Base-by-base conservation (phyloP, 2,329 filamentous ascomycete species). In the Furcasterigmium sp. region DNA sequence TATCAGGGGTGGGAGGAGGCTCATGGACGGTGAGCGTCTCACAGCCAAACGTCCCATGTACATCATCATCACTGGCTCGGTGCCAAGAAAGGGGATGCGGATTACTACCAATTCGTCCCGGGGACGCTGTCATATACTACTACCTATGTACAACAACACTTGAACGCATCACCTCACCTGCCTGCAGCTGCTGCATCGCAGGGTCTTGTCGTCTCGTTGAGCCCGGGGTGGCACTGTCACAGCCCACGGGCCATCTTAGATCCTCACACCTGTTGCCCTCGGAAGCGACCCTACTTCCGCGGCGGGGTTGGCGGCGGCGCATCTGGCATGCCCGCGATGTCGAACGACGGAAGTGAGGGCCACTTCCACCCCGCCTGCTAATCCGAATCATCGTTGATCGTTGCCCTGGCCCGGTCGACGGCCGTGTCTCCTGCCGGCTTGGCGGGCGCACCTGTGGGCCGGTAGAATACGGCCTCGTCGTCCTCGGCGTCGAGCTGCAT, bases 401-500 rank as follows among this genome's bases (percentile, higher is more conserved):
- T 73, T 41, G 77, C 78, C 49, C 77, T 63, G 39, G 78, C 78
- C 39, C 77, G 67, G 53, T 82, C 78, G 39, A 82, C 72, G 13
- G 75, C 78, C n/a, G 78, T 81, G 51, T 82, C 61, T 5, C 77
- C 77, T 2, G 66, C 62, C 35, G 68, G 63, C 62, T 76, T 76
- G 5, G n/a, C 3, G 32, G 15, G n/a, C 32, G 32, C n/a, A 9
- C 9, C 15, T 15, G 15, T 15, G 17, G 17, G 78, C 44, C 76
- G 73, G 61, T 84, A 84, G 56, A 84, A 84, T 10, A 75, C 76
- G 4, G 76, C 73, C 48, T 83, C 88, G 51, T 95, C 89, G 46
- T 97, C 91, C 56, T 95, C 91, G 8, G 89, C 87, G 60, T 98
- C 93, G 35, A 98, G 74, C 62, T 96, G 93, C 76, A 97, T 84